Conservation (phyloP, 73 alveolate species). For the Symbiodinium pilosum region DNA sequence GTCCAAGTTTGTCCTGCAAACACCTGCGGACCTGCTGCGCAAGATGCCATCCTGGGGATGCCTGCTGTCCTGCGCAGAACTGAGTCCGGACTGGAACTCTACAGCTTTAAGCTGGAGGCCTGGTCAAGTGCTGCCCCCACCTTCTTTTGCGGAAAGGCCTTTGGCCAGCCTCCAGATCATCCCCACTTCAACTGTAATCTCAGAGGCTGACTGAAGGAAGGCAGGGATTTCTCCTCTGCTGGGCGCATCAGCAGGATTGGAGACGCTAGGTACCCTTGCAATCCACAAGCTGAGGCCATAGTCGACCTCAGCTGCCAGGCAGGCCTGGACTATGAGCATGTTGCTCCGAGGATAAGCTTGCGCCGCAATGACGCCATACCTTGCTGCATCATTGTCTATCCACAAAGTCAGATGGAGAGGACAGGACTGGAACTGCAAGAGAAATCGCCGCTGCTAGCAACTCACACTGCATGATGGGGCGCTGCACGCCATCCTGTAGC, state of each 20-base stretch:
- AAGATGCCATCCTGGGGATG: too few relatives aligned
- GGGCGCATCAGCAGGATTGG: background rate
- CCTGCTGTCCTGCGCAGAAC: too few relatives aligned
- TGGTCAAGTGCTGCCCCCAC: background rate
- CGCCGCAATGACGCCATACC: too few relatives aligned
- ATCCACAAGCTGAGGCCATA: too few relatives aligned
- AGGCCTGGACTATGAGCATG: too few relatives aligned
- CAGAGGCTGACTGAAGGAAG: too few relatives aligned
- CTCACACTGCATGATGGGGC: background rate
- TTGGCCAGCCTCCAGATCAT: background rate
- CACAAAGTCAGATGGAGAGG: too few relatives aligned
- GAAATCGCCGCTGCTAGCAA: background rate
- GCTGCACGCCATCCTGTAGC: background rate
- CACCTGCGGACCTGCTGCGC: too few relatives aligned
- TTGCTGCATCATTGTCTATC: too few relatives aligned
- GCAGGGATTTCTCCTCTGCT: background rate
- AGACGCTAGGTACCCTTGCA: background rate
- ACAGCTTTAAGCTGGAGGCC: background rate
- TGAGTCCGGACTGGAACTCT: background rate
- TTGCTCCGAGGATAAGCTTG: too few relatives aligned
- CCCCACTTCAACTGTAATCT: background rate
- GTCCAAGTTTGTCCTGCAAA: too few relatives aligned
- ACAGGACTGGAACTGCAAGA: background rate
- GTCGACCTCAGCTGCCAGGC: too few relatives aligned
- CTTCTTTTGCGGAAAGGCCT: background rate